These are phyloP conservation scores for Nematocida displodere DNA, from an alignment of 371 early-diverging fungal species.

Conservation along the genomic window DNA sequence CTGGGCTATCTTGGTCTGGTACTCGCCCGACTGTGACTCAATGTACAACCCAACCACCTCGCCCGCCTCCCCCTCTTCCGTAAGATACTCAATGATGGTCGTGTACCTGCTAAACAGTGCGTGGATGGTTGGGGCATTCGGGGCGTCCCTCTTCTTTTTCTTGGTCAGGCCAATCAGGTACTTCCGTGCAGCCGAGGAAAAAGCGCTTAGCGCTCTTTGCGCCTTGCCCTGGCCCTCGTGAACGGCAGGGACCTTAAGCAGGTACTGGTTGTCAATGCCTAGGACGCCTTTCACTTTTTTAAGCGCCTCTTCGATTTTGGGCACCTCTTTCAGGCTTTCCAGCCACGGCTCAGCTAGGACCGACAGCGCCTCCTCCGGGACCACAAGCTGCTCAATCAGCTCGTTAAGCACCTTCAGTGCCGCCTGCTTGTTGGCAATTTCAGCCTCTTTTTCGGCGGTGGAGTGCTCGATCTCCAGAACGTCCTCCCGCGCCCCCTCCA, in stretches of 20 bases:
- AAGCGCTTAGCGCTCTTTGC: background rate
- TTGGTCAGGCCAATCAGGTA: constrained; percentile 1
- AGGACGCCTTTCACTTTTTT: background rate
- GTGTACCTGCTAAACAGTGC: constrained; percentile 19
- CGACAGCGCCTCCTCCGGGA: constrained; percentile 15
- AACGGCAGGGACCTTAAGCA: background rate
- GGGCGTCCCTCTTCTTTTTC: background rate
- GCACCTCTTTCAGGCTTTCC: constrained; percentile 44
- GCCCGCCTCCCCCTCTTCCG: background rate
- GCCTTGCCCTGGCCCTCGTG: constrained; percentile 1
- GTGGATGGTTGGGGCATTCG: constrained; percentile 3
- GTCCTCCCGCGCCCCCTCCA: constrained; percentile 45
- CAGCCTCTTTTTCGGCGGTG: constrained; percentile 38
- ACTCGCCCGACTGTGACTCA: background rate
- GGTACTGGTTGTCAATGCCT: background rate
- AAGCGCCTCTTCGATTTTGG: constrained; percentile 47
- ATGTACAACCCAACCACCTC: constrained; percentile 7
- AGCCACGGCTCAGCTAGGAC: constrained; percentile 26
- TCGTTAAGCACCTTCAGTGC: constrained; percentile 25
- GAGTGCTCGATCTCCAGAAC: constrained; percentile 20
- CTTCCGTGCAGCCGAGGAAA: constrained; percentile 3
- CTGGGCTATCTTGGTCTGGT: background rate
- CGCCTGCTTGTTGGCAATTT: constrained; percentile 27
- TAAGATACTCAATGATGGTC: constrained; percentile 7
- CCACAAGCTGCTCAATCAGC: background rate